Conservation (phyloP, 495 filamentous ascomycete genomes). For the Penicillium herquei region DNA sequence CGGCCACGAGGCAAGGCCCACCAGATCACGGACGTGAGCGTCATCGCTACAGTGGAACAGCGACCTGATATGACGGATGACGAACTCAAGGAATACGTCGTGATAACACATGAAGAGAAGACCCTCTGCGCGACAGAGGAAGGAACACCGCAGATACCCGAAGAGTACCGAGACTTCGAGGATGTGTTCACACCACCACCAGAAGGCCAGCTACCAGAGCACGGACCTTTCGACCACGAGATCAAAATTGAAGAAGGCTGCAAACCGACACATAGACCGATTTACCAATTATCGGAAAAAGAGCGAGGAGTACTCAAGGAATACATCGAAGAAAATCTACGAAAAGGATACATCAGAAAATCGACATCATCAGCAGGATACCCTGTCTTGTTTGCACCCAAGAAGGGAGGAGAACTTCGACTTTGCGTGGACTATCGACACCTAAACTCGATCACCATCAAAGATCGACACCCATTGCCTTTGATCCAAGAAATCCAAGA, state of each 20-base stretch:
- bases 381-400: conserved; percentile 36
- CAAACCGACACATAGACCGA: background rate
- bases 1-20: background rate
- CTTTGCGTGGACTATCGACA: conserved; percentile 48
- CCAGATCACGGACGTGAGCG: background rate
- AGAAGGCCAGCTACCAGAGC: background rate
- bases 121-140: conserved; percentile 1
- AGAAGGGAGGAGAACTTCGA: conserved; percentile 30
- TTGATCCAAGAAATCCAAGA: conserved; percentile 44
- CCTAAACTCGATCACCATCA: conserved; percentile 41
- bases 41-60: background rate
- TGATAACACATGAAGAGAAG: background rate
- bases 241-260: background rate
- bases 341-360: conserved; percentile 39
- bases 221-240: background rate
- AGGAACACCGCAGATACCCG: conserved; percentile 3
- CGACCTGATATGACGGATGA: background rate
- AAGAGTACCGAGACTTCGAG: conserved; percentile 4
- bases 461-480: conserved; percentile 45
- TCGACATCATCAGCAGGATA: conserved; percentile 17
- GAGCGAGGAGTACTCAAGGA: background rate
- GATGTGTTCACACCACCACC: conserved; percentile 4
- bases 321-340: conserved; percentile 6
- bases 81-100: background rate
- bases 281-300: background rate